phyloP scores from a whole-genome alignment of 208 protist genomes.

The Crithidia mellificae region DNA sequence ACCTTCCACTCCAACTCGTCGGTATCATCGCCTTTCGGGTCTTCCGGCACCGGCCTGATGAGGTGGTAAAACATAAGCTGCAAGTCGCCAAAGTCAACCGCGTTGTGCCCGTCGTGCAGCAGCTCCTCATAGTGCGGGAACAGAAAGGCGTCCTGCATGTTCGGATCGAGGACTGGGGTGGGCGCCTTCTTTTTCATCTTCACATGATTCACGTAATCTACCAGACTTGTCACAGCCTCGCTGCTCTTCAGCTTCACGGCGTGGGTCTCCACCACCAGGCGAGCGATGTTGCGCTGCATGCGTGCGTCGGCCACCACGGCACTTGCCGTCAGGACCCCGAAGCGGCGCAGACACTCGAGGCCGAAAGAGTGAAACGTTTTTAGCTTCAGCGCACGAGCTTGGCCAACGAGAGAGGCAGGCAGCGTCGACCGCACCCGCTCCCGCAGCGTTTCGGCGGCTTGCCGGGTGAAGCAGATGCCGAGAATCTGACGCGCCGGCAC shows the following conservation, averaged over 20 bases:
- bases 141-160: conserved; percentile 62
- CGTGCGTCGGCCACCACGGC: conserved; percentile 67
- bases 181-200: conserved; percentile 66
- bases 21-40: no score
- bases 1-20: no score
- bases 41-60: conserved; percentile 40
- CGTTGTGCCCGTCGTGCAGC: conserved; percentile 65
- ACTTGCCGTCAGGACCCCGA: conserved; percentile 41
- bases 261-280: conserved; percentile 57
- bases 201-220: conserved; percentile 66
- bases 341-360: conserved; percentile 76
- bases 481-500: conserved; percentile 71
- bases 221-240: conserved; percentile 59
- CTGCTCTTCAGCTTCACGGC: conserved; percentile 47
- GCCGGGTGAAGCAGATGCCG: conserved; percentile 86
- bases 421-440: conserved; percentile 56
- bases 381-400: conserved; percentile 56
- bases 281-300: conserved; percentile 57
- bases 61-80: conserved; percentile 76
- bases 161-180: conserved; percentile 47
- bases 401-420: conserved; percentile 20
- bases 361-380: conserved; percentile 89
- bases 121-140: conserved; percentile 70
- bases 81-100: conserved; percentile 88
- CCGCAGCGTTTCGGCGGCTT: conserved; percentile 78